Evolutionary conservation across 257 asterid species (phyloP), one percentile per base, ranked within the genome.

Genomic region (Primulina eburnea): DNA sequence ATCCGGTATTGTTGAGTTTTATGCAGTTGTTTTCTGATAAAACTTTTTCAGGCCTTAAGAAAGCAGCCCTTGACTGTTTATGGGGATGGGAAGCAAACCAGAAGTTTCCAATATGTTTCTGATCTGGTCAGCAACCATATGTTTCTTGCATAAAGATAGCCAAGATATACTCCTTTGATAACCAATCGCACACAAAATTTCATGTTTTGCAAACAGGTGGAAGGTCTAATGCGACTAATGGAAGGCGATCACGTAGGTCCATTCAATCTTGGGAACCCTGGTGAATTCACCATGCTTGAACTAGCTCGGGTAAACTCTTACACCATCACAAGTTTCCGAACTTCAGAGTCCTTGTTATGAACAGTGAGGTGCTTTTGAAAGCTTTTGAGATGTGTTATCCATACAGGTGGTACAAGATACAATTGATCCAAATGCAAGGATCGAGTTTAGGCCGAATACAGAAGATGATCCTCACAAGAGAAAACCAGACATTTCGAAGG

Each of bases 11-110:
- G 18, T 47, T 5, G 20, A 58, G 35, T 14, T 47, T 7, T 59
- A 34, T 47, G 33, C 37, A 50, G 9, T 37, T 21, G 50, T 20
- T 62, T 71, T 61, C 14, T 81, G 20, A 18, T 73, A 58, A 58
- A 55, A 28, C 24, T 64, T 14, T 78, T 71, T 47, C 84, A 90
- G 95, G 97, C 97, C 34, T 84, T 87, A 52, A 89, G 96, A 71
- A 92, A 92, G 79, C 87, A 87, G 75, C 84, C 98, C 20, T 71
- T 88, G 77, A 88, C 96, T 52, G 95, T 90, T 63, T 92, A 92
- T 84, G 98, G 98, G 21, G 98, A 92, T 74, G 97, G 98, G 28
- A 84, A 90, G 79, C 97, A 92, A 84, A 92, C 98, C 2, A 87
- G 95, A 82, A 92, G 97, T 78, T 92, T 92, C 85, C 97, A 89